Evolutionary conservation across 2,329 filamentous ascomycete genomes (phyloP), one percentile per base, ranked within the genome.

Genomic region (Ceratocystis cubensis): DNA sequence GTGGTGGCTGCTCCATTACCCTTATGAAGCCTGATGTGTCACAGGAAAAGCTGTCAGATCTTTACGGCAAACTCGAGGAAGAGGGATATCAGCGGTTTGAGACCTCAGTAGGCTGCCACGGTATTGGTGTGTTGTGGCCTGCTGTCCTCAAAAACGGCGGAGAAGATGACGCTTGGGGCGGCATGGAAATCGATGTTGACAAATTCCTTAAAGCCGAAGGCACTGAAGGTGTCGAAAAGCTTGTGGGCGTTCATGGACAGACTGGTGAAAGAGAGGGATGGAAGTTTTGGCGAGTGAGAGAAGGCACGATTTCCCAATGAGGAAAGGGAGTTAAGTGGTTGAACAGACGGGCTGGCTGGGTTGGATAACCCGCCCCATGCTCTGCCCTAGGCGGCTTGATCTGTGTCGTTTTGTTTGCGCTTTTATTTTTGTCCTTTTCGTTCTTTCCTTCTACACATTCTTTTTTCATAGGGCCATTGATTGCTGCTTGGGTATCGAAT

Each of bases 1-100:
- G 94, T 13, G 95, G 94, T 66, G 94, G 94, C 2, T 97, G 95
- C 75, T 93, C 92, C 2, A 97, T 99, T 71, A 95, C 93, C 0
- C 79, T 99, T 3, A 80, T 99, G 62, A 88, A 87, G 70, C 88
- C 89, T 0, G 84, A 83, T 37, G 79, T 82, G 1, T 73, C 83
- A 5, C 71, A 74, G 17, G 78, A 83, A 69, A 82, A 82, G 71
- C 76, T 95, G 33, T 75, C 78, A 28, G 77, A 80, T 8, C 78
- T 97, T 17, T 84, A 93, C 70, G 73, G 78, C 48, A 83, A 85
- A 69, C 82, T 93, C 1, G 78, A 82, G 2, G 76, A 79, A 0
- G 88, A 91, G 72, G 89, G 89, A 1, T 99, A 94, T 74, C 82
- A 85, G 71, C 88, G 87, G 71, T 97, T 96, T 72, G 84, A 92